Percentiles rank a stretch among this genome's conserved stretches.
These are phyloP conservation scores for Podila clonocystis DNA, from an alignment of 192 early-diverging fungal species.

Conservation along the genomic window DNA sequence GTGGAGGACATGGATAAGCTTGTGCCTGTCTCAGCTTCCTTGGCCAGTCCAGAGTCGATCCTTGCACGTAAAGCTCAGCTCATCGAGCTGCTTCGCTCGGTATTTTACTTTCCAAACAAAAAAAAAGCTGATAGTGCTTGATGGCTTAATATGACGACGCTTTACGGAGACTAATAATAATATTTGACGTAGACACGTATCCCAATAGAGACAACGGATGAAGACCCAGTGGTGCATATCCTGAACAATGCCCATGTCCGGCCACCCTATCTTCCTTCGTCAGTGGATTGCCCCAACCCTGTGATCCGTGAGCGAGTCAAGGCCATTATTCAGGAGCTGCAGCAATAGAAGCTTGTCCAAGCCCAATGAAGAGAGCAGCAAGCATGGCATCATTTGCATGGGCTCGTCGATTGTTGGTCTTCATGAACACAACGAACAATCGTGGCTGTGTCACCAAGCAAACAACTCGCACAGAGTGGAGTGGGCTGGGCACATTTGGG, in stretches of 20 bases:
- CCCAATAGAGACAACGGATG: conserved; percentile 41
- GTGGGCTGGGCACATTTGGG: too few relatives aligned
- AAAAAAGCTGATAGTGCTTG: neutral
- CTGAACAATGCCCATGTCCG: conserved; percentile 51
- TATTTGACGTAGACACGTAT: conserved; percentile 49
- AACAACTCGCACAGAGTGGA: too few relatives aligned
- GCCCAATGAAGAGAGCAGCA: neutral
- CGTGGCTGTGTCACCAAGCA: too few relatives aligned
- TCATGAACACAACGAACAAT: too few relatives aligned
- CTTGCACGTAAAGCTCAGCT: conserved; percentile 28
- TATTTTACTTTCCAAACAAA: neutral
- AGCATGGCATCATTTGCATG: neutral
- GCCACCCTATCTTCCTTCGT: conserved; percentile 53
- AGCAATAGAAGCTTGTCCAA: neutral
- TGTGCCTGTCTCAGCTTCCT: neutral
- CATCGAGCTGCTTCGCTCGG: conserved; percentile 27
- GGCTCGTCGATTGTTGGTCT: too few relatives aligned
- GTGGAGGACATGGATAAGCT: conserved; percentile 28
- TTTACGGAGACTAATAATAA: neutral
- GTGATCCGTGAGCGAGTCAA: conserved; percentile 58
- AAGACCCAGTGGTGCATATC: conserved; percentile 54
- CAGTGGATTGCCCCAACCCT: conserved; percentile 55
- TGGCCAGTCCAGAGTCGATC: conserved; percentile 1
- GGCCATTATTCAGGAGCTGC: conserved; percentile 48
- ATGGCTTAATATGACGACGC: too few relatives aligned